These are phyloP conservation scores for Diospyros lotus DNA, from an alignment of 148 eudicot species.

Conservation along the genomic window DNA sequence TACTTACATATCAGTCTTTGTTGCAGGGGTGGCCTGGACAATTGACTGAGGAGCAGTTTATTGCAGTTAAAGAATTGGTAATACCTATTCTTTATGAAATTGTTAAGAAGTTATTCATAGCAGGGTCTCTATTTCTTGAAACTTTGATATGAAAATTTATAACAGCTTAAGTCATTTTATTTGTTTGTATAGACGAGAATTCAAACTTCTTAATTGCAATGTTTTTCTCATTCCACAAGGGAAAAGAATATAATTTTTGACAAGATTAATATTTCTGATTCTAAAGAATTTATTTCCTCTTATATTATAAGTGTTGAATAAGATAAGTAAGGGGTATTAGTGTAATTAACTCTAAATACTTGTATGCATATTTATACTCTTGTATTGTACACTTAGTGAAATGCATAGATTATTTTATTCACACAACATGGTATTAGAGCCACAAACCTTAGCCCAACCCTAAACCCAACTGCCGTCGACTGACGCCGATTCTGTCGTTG, in stretches of 20 bases:
- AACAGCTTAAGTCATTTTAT: not conserved
- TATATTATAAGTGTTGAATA: too few species aligned
- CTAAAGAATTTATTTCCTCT: not conserved
- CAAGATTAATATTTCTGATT: not conserved
- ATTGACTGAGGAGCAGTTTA: conserved; percentile 94
- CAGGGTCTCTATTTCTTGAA: not conserved
- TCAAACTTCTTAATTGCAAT: not conserved
- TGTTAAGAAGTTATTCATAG: not conserved
- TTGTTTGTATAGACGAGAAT: not conserved
- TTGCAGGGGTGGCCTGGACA: conserved; percentile 87
- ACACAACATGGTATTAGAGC: too few species aligned
- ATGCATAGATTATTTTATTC: too few species aligned
- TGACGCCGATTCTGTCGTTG: too few species aligned
- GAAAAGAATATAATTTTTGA: not conserved
- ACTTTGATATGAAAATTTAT: not conserved
- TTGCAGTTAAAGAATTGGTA: conserved; percentile 99
- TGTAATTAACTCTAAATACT: too few species aligned
- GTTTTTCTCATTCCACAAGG: not conserved
- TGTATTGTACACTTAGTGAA: too few species aligned
- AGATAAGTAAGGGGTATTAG: too few species aligned
- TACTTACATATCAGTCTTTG: conserved; percentile 5
- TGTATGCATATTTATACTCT: too few species aligned
- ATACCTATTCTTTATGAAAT: conserved; percentile 1
- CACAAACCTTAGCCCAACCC: too few species aligned
- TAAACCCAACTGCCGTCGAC: too few species aligned